phyloP scores from a whole-genome alignment of 306 rosid genomes.

The Arachis stenosperma region DNA sequence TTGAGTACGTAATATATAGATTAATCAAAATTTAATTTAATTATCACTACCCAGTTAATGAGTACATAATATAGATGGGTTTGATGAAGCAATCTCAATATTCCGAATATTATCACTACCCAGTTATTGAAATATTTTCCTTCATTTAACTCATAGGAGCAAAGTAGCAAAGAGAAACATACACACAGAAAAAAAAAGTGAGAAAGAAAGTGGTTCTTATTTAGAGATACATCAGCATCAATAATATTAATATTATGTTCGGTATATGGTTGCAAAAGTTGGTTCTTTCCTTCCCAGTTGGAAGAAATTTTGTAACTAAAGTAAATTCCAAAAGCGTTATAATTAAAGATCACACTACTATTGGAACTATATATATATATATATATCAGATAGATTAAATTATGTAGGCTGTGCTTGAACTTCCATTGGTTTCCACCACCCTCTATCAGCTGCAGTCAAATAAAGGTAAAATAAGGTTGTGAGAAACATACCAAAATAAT shows the following conservation, averaged over 20 bases:
- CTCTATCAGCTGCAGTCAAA: conserved; percentile 46
- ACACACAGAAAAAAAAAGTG: background rate
- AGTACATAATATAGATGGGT: background rate
- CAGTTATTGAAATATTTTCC: background rate
- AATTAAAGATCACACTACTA: conserved; percentile 13
- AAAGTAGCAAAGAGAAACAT: background rate
- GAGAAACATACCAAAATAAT: background rate
- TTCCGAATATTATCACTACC: background rate
- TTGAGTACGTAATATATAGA: no score
- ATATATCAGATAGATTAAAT: conserved; percentile 8
- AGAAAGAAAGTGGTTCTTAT: conserved; percentile 24
- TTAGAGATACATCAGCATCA: conserved; percentile 35
- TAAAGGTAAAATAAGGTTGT: background rate
- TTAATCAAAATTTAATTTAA: no score
- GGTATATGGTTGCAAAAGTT: conserved; percentile 20
- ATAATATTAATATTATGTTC: background rate
- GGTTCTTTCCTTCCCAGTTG: conserved; percentile 17
- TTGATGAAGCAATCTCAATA: background rate
- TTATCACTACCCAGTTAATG: no score
- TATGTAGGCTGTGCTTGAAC: conserved; percentile 13
- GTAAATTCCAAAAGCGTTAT: conserved; percentile 16
- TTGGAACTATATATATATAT: conserved; percentile 19
- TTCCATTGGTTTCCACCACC: conserved; percentile 31
- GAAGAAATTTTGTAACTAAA: conserved; percentile 11
- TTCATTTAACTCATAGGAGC: no score